Base-by-base conservation (phyloP, 2,329 filamentous ascomycete genomes). In the Colletotrichum sp. region DNA sequence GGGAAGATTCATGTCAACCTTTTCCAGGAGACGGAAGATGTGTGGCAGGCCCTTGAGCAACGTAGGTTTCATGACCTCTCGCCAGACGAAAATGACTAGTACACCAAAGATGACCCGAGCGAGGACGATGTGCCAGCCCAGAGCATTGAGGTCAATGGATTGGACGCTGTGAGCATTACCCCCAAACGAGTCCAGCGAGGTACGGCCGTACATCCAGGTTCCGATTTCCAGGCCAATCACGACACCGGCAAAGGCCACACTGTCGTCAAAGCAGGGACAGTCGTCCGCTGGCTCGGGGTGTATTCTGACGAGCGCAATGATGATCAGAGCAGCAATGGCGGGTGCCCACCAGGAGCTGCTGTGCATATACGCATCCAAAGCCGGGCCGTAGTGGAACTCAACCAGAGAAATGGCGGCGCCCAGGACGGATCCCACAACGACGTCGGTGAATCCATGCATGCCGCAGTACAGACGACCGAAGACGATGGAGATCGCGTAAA, bases 381-480 rank as follows among this genome's bases (percentile, higher is more conserved):
- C 83, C 2, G 90, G 87, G 11, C 89, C 91, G 78, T 90, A 91
- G 80, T 91, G 88, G 81, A 92, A 93, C 81, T 93, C 92, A 77
- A 91, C 78, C 32, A 90, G 83, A 29, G 89, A 90, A 78, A 93
- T 90, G 68, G 90, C 85, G 13, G 93, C 93, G 36, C 97, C 97
- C 72, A 98, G 89, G 16, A 92, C 80, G 71, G 94, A 95, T 8
- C 97, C 97, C 72, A 97, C 85, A 16, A 97, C 86, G 29, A 99
- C 96, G 84, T 99, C 97, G 59, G 97, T 89, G 85, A 99, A 98
- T 13, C 97, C 97, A 85, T 99, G 97, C 97, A 99, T 99, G 77
- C 97, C 97, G 82, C 97, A 99, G 87, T 99, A 99, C 44, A 99
- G 88, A 25, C 97, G 93, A 8, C 97, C 97, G 77, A 99, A 88